phyloP scores from a whole-genome alignment of 495 filamentous ascomycete genomes.

The Oidiodendron maius region DNA sequence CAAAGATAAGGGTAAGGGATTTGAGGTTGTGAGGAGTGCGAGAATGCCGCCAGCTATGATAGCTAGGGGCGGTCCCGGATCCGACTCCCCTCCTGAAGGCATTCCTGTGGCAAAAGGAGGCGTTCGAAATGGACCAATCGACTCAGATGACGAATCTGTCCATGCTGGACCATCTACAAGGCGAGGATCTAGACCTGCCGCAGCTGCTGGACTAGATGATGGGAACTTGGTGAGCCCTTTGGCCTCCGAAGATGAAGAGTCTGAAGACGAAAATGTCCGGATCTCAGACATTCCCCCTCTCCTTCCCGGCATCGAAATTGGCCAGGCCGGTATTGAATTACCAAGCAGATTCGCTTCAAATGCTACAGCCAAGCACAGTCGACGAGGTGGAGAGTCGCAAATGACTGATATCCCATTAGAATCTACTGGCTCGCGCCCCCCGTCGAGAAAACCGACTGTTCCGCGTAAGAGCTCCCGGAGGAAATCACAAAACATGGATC shows the following conservation, averaged over 20 bases:
- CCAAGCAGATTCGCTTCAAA: conserved; percentile 60
- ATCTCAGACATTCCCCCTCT: conserved; percentile 48
- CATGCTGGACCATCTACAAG: conserved; percentile 10
- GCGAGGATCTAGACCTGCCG: background rate
- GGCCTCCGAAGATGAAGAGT: conserved; percentile 30
- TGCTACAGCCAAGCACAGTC: conserved; percentile 34
- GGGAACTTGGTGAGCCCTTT: conserved; percentile 32
- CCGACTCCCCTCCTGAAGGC: conserved; percentile 44
- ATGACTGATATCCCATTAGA: conserved; percentile 22
- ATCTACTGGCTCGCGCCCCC: conserved; percentile 16
- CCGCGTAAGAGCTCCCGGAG: conserved; percentile 22
- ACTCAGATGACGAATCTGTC: conserved; percentile 51
- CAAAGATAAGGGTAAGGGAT: conserved; percentile 88
- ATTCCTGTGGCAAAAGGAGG: conserved; percentile 47
- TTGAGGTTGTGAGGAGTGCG: conserved; percentile 88
- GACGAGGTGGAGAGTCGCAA: conserved; percentile 14
- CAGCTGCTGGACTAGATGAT: conserved; percentile 25
- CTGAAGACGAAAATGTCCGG: conserved; percentile 24
- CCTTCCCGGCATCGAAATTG: conserved; percentile 52
- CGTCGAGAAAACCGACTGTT: conserved; percentile 17
- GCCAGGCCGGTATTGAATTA: conserved; percentile 55
- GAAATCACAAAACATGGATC: conserved; percentile 18
- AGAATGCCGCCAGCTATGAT: conserved; percentile 59
- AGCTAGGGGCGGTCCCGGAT: conserved; percentile 43
- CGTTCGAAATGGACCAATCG: conserved; percentile 49